phyloP scores from a whole-genome alignment of 2,329 filamentous ascomycete genomes.

The Aspergillus carbonarius region DNA sequence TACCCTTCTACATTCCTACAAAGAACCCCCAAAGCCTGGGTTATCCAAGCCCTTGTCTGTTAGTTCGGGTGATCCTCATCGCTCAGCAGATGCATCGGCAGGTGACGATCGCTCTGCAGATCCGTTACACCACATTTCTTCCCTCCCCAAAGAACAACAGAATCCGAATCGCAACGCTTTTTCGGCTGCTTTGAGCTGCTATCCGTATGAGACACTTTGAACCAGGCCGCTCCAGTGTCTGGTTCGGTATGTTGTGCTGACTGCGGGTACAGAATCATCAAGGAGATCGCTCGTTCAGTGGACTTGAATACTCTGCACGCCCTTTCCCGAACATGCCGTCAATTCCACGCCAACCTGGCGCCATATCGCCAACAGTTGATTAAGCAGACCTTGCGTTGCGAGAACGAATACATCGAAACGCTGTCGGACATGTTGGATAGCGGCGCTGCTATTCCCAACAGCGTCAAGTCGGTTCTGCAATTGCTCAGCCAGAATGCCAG shows the following conservation, averaged over 20 bases:
- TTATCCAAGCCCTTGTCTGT: slow-evolving; percentile 21
- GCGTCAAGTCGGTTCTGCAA: slow-evolving; percentile 32
- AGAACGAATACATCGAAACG: slow-evolving; percentile 60
- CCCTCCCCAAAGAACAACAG: slow-evolving; percentile 8
- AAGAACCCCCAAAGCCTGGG: slow-evolving; percentile 24
- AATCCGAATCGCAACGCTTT: slow-evolving; percentile 35
- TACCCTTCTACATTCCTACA: slow-evolving; percentile 15
- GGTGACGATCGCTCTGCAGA: slow-evolving; percentile 12
- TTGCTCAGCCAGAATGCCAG: slow-evolving; percentile 29
- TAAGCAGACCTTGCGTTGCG: slow-evolving; percentile 73
- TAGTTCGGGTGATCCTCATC: slow-evolving; percentile 8
- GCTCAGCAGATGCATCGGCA: slow-evolving; percentile 13
- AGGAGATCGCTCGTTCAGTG: slow-evolving; percentile 71
- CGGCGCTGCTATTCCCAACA: slow-evolving; percentile 34
- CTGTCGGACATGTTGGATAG: slow-evolving; percentile 44
- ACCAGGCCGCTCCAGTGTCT: slow-evolving; percentile 12
- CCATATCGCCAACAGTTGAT: slow-evolving; percentile 75
- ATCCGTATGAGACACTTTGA: slow-evolving; percentile 43
- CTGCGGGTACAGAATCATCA: slow-evolving; percentile 63
- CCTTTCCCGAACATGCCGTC: slow-evolving; percentile 77
- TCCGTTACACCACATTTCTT: background rate
- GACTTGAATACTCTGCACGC: slow-evolving; percentile 86
- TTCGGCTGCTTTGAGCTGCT: slow-evolving; percentile 48
- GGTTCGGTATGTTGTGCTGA: slow-evolving; percentile 16
- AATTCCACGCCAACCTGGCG: slow-evolving; percentile 73